phyloP scores from a whole-genome alignment of 371 early-diverging fungal genomes.

The Mortierella sp. region DNA sequence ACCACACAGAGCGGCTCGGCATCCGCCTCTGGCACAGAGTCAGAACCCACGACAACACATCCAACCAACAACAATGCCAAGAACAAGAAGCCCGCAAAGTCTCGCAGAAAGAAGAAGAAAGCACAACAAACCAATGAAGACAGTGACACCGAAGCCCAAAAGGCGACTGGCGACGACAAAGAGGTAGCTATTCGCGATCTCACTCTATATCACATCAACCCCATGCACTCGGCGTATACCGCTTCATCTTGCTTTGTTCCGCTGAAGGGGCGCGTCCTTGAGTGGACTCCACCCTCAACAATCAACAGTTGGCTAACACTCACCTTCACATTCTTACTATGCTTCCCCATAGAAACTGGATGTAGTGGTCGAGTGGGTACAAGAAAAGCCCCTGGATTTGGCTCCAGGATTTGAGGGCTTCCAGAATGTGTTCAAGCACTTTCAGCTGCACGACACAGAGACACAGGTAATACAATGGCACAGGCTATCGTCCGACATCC shows the following conservation, averaged over 20 bases:
- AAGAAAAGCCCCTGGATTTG: slow-evolving; percentile 32
- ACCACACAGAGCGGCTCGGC: slow-evolving; percentile 21
- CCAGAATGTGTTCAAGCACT: slow-evolving; percentile 47
- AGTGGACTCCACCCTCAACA: not conserved
- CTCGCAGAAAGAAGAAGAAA: slow-evolving; percentile 49
- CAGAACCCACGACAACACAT: slow-evolving; percentile 18
- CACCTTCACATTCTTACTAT: not conserved
- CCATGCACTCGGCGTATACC: too few species aligned
- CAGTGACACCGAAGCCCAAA: slow-evolving; percentile 9
- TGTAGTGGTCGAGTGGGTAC: slow-evolving; percentile 47
- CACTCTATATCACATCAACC: not conserved
- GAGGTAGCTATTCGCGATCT: slow-evolving; percentile 9
- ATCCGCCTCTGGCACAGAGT: slow-evolving; percentile 30
- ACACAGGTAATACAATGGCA: slow-evolving; percentile 24
- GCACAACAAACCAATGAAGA: slow-evolving; percentile 10
- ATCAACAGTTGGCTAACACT: not conserved
- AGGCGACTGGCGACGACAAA: slow-evolving; percentile 1
- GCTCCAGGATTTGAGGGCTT: slow-evolving; percentile 44
- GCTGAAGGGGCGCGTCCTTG: not conserved
- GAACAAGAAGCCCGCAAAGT: slow-evolving; percentile 21
- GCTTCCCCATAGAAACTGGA: slow-evolving; percentile 17
- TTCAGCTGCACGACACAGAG: slow-evolving; percentile 24
- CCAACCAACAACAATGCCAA: slow-evolving; percentile 1
- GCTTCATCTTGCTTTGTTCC: not conserved
- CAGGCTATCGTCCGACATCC: too few species aligned